phyloP scores from a whole-genome alignment of 2,329 filamentous ascomycete species.

The Botrytis aclada region DNA sequence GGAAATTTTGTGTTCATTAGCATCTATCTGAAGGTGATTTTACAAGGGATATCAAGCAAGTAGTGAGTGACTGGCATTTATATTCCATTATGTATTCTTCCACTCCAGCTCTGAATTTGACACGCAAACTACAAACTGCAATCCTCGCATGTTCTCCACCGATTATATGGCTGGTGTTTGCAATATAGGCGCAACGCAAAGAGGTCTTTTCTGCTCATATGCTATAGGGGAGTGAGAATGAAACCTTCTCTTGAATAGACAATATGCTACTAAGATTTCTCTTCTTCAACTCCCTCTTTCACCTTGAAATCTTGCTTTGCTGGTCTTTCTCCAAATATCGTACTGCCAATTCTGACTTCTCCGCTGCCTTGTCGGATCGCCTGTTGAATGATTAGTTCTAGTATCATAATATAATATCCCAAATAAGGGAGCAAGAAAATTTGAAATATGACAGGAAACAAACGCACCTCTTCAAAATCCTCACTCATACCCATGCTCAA shows the following conservation, averaged over 20 bases:
- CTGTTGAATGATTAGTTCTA: constrained; percentile 63
- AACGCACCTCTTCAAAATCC: constrained; percentile 48
- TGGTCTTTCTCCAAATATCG: constrained; percentile 85
- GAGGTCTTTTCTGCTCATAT: not conserved
- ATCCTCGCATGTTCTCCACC: not conserved
- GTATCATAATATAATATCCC: constrained; percentile 40
- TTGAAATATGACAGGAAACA: not conserved
- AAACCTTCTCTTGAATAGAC: not conserved
- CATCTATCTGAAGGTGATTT: too few species aligned
- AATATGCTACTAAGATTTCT: constrained; percentile 16
- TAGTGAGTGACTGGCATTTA: not conserved
- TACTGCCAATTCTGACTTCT: constrained; percentile 89
- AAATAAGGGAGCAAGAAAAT: not conserved
- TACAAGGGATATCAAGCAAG: not conserved
- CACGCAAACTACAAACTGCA: not conserved
- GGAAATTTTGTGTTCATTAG: not conserved
- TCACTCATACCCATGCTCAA: constrained; percentile 30
- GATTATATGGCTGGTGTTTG: not conserved
- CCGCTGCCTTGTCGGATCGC: constrained; percentile 79
- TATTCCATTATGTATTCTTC: not conserved
- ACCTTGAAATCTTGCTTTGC: constrained; percentile 32
- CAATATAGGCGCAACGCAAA: not conserved
- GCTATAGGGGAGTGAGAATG: not conserved
- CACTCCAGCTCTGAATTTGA: not conserved
- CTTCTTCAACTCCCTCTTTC: constrained; percentile 24